phyloP scores from a whole-genome alignment of 192 early-diverging fungal species.

The Glomus cerebriforme region DNA sequence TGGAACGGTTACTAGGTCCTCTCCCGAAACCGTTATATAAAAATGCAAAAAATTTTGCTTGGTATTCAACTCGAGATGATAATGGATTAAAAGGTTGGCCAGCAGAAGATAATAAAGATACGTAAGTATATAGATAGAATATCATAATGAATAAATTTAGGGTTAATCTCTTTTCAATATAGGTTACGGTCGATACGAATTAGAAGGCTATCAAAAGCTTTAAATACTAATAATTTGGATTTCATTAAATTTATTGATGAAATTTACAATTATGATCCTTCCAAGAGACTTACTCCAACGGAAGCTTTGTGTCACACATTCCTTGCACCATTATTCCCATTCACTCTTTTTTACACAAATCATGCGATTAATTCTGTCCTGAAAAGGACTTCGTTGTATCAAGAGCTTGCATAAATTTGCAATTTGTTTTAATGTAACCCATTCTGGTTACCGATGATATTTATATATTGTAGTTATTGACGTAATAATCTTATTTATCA shows the following conservation, averaged over 20 bases:
- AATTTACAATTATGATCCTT: slow-evolving; percentile 8
- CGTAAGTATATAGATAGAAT: background rate
- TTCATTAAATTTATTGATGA: slow-evolving; percentile 17
- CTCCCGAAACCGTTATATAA: background rate
- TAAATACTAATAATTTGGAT: slow-evolving; percentile 7
- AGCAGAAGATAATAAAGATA: background rate
- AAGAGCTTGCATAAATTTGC: background rate
- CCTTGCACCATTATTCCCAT: slow-evolving; percentile 21
- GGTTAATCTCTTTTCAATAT: background rate
- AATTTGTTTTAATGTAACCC: background rate
- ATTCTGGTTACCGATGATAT: background rate
- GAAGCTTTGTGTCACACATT: slow-evolving; percentile 14
- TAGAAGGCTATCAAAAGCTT: background rate
- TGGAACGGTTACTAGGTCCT: background rate
- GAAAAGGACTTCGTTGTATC: background rate
- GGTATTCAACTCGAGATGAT: background rate
- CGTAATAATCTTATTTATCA: background rate
- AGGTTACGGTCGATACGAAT: background rate
- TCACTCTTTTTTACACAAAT: slow-evolving; percentile 1
- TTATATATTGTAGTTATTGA: background rate
- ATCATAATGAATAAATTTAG: background rate
- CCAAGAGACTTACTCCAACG: background rate
- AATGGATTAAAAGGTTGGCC: background rate
- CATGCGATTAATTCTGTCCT: background rate
- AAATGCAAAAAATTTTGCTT: slow-evolving; percentile 2